These are phyloP conservation scores for Lunularia cruciata DNA, from an alignment of 225 moss, liverwort and hornwort genomes.

Conservation along the genomic window DNA sequence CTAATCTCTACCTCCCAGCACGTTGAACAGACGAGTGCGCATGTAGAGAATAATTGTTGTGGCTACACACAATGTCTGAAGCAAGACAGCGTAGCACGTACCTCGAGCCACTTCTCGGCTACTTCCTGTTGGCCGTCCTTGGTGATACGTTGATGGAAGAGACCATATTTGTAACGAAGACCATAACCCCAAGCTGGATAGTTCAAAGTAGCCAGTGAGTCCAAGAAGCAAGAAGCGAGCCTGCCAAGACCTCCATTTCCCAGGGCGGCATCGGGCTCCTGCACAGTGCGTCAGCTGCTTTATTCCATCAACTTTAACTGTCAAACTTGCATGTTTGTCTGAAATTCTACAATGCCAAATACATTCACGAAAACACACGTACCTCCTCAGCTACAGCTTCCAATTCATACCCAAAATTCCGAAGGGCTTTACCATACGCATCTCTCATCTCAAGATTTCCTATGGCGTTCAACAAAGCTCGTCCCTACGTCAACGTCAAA, in stretches of 20 bases:
- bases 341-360: too few relatives aligned
- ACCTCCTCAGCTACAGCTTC: constrained; percentile 76
- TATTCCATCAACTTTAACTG: too few relatives aligned
- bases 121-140: constrained; percentile 86
- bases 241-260: constrained; percentile 97
- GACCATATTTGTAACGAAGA: constrained; percentile 91
- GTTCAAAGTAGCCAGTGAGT: constrained; percentile 87
- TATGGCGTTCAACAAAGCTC: constrained; percentile 86
- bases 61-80: too few relatives aligned
- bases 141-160: constrained; percentile 86
- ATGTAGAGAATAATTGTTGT: too few relatives aligned
- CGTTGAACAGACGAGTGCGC: too few relatives aligned
- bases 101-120: constrained; percentile 92
- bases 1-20: too few relatives aligned
- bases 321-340: too few relatives aligned
- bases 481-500: constrained; percentile 41
- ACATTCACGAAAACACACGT: not conserved
- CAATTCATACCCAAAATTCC: constrained; percentile 70
- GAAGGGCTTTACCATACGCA: constrained; percentile 66
- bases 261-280: constrained; percentile 96
- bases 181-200: constrained; percentile 99
- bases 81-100: too few relatives aligned
- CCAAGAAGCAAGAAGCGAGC: constrained; percentile 88
- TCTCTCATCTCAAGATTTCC: constrained; percentile 76
- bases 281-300: constrained; percentile 1